A percentile compares a stretch with the other conserved stretches of the same genome.
Conservation (phyloP, 2,329 filamentous ascomycete species). For the Leptosphaerulina australis region DNA sequence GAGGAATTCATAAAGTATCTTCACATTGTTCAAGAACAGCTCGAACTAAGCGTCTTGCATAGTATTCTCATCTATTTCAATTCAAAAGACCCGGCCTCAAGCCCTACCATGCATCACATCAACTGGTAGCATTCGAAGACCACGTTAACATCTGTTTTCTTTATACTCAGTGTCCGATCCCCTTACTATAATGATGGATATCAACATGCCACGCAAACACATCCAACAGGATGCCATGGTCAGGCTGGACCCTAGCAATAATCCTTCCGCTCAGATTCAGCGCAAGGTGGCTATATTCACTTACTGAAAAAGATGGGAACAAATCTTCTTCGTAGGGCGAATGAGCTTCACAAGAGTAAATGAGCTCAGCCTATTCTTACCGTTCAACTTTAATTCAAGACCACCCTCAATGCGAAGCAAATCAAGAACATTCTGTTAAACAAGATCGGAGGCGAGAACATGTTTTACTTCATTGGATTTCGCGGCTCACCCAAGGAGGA, state of each 20-base stretch:
- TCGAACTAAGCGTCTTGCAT: not conserved
- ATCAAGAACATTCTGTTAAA: slow-evolving; percentile 7
- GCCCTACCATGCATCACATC: not conserved
- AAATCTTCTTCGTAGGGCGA: slow-evolving; percentile 7
- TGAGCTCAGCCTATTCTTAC: slow-evolving; percentile 16
- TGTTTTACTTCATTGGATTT: slow-evolving; percentile 14
- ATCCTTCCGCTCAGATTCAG: slow-evolving; percentile 1
- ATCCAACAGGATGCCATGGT: slow-evolving; percentile 23
- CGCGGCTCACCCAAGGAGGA: slow-evolving; percentile 8
- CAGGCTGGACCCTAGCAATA: slow-evolving; percentile 12
- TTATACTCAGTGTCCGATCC: not conserved
- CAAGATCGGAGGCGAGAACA: slow-evolving; percentile 15
- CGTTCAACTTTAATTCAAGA: not conserved
- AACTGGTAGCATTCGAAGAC: not conserved
- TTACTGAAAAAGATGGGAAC: slow-evolving; percentile 13
- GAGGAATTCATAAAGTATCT: not conserved
- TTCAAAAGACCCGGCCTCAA: not conserved
- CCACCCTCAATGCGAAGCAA: not conserved
- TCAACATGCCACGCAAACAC: no score
- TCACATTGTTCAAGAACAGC: not conserved
- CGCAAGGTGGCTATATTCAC: slow-evolving; percentile 3
- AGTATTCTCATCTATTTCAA: not conserved
- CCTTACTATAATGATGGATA: no score
- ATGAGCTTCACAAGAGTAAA: not conserved
- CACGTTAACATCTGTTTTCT: not conserved